Percentiles rank a stretch among this genome's conserved stretches.
Evolutionary conservation across 257 asterid species (phyloP).

Genomic region (Gentiana macrophylla): DNA sequence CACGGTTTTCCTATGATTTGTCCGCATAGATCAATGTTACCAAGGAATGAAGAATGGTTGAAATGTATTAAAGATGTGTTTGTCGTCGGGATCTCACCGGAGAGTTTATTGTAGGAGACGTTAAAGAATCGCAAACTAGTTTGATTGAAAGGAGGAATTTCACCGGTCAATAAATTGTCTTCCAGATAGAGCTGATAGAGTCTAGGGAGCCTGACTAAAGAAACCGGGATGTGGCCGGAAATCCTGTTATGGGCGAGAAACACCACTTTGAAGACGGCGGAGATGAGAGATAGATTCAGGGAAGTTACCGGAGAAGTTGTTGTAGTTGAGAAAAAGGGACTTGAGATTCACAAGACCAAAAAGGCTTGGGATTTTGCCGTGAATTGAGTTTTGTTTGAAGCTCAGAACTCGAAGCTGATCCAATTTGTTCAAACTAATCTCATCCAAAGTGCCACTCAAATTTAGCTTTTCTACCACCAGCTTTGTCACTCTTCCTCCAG

Average conservation of each 20-base stretch:
- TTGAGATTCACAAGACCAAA: slow-evolving; percentile 63
- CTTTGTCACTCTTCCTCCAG: slow-evolving; percentile 71
- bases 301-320: slow-evolving; percentile 49
- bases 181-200: slow-evolving; percentile 57
- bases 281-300: slow-evolving; percentile 42
- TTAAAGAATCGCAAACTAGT: slow-evolving; percentile 61
- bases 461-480: slow-evolving; percentile 65
- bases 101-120: slow-evolving; percentile 56
- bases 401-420: slow-evolving; percentile 80
- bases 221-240: slow-evolving; percentile 50
- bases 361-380: slow-evolving; percentile 66
- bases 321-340: slow-evolving; percentile 58
- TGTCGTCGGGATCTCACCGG: slow-evolving; percentile 57
- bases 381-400: slow-evolving; percentile 58
- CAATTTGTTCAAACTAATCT: slow-evolving; percentile 46
- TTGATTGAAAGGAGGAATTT: slow-evolving; percentile 58
- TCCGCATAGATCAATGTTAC: slow-evolving; percentile 56
- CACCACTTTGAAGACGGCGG: slow-evolving; percentile 64
- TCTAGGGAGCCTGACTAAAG: slow-evolving; percentile 32
- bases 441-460: slow-evolving; percentile 59
- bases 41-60: slow-evolving; percentile 46
- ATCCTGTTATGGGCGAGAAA: slow-evolving; percentile 48
- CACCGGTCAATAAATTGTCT: slow-evolving; percentile 55
- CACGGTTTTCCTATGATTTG: slow-evolving; percentile 29
- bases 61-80: slow-evolving; percentile 28